phyloP scores from a whole-genome alignment of 2,329 filamentous ascomycete species.

The Trichoderma afroharzianum region DNA sequence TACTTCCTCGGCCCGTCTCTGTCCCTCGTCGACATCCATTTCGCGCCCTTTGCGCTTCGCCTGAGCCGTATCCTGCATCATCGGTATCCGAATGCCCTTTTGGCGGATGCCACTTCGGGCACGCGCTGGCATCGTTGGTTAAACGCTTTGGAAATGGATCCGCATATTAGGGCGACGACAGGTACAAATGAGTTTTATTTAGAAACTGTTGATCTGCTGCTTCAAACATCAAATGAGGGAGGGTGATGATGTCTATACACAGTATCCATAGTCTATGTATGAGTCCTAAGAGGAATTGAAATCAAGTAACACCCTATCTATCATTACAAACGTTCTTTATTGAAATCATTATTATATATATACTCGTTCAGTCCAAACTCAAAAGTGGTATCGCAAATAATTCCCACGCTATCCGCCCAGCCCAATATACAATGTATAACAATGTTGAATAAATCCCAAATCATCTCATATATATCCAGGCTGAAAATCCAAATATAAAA shows the following conservation, averaged over 20 bases:
- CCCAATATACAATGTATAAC: background rate
- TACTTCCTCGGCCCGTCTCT: conserved; percentile 59
- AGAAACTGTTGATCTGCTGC: conserved; percentile 57
- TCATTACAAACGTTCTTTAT: background rate
- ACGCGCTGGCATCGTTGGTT: conserved; percentile 68
- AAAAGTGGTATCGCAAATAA: background rate
- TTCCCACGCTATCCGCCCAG: background rate
- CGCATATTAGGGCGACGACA: conserved; percentile 62
- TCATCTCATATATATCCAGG: background rate
- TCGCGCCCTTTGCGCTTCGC: conserved; percentile 71
- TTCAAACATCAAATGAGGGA: background rate
- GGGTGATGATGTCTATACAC: background rate
- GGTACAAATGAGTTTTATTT: conserved; percentile 53
- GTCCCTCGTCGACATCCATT: conserved; percentile 68
- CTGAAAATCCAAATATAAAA: background rate
- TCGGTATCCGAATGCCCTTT: conserved; percentile 47
- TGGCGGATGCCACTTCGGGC: conserved; percentile 60
- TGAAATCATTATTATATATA: background rate
- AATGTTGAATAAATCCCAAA: background rate
- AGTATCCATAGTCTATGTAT: background rate
- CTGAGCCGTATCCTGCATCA: conserved; percentile 62
- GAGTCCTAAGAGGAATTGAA: background rate
- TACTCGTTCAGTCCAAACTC: background rate
- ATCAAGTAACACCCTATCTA: no score
- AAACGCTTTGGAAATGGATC: conserved; percentile 62